phyloP scores from a whole-genome alignment of 2,329 filamentous ascomycete genomes.

The Monilinia laxa region DNA sequence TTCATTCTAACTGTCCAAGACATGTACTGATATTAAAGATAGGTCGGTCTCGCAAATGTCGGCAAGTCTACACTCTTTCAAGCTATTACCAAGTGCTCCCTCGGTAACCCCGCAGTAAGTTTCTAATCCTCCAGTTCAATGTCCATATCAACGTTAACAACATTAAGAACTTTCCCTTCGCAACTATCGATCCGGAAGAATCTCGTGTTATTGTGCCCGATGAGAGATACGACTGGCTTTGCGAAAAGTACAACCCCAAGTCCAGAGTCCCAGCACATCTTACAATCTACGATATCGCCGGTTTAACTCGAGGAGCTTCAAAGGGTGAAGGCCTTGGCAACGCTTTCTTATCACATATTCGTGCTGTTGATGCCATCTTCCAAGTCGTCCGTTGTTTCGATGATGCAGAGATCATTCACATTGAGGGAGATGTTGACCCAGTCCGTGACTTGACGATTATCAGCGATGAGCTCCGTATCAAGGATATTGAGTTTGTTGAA shows the following conservation, averaged over 20 bases:
- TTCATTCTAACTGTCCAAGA: slow-evolving; percentile 5
- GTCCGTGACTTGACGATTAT: slow-evolving; percentile 94
- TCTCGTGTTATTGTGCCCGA: slow-evolving; percentile 96
- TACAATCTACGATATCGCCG: slow-evolving; percentile 98
- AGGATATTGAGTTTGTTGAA: slow-evolving; percentile 98
- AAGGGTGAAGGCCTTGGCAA: slow-evolving; percentile 98
- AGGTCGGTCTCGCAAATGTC: slow-evolving; percentile 98
- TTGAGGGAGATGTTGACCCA: slow-evolving; percentile 97
- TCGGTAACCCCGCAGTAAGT: slow-evolving; percentile 93
- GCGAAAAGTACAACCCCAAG: slow-evolving; percentile 96
- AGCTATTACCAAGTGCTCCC: slow-evolving; percentile 94
- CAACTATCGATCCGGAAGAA: slow-evolving; percentile 98
- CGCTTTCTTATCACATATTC: slow-evolving; percentile 96
- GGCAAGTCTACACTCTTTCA: slow-evolving; percentile 99
- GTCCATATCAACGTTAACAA: slow-evolving; percentile 27
- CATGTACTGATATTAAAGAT: slow-evolving; percentile 26
- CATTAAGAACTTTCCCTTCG: slow-evolving; percentile 89
- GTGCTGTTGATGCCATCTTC: slow-evolving; percentile 97
- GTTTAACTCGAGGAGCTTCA: slow-evolving; percentile 91
- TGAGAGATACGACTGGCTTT: slow-evolving; percentile 93
- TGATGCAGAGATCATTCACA: slow-evolving; percentile 98
- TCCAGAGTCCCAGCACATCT: slow-evolving; percentile 94
- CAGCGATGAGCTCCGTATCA: slow-evolving; percentile 91
- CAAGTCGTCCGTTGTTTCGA: slow-evolving; percentile 97
- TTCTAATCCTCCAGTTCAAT: slow-evolving; percentile 36